Evolutionary conservation across 768 basidiomycete genomes (phyloP).

Genomic region (Lactifluus volemus): DNA sequence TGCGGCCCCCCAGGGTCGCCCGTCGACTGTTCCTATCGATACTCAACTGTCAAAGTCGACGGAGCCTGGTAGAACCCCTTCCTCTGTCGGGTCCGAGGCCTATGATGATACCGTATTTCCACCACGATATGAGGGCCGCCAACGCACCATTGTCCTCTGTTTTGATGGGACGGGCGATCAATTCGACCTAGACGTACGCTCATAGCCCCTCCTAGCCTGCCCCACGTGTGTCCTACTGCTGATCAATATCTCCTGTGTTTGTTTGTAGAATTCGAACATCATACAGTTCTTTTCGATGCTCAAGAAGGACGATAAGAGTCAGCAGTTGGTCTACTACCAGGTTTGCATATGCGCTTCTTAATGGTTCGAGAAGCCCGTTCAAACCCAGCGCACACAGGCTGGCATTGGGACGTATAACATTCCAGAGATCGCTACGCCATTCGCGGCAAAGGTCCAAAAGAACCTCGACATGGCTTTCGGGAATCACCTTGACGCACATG

Average conservation of each 20-base stretch:
- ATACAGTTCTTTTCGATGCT: slow-evolving; percentile 61
- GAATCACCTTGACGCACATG: slow-evolving; percentile 54
- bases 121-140: not conserved
- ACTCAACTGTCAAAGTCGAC: not conserved
- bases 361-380: not conserved
- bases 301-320: slow-evolving; percentile 50
- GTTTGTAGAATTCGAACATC: slow-evolving; percentile 58
- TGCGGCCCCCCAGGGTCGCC: not conserved
- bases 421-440: slow-evolving; percentile 52
- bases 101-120: slow-evolving; percentile 21
- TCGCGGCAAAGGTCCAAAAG: slow-evolving; percentile 45
- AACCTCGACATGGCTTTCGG: slow-evolving; percentile 54
- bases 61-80: not conserved
- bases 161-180: slow-evolving; percentile 62
- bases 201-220: not conserved
- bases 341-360: slow-evolving; percentile 25
- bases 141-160: slow-evolving; percentile 56
- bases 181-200: slow-evolving; percentile 53
- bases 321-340: slow-evolving; percentile 73
- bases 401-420: slow-evolving; percentile 67
- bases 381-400: slow-evolving; percentile 32
- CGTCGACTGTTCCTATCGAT: not conserved
- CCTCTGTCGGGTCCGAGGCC: not conserved
- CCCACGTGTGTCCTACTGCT: no score
- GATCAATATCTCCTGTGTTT: no score